These are phyloP conservation scores for Puccinia triticina DNA, from an alignment of 1,284 basidiomycete genomes.

Conservation along the genomic window DNA sequence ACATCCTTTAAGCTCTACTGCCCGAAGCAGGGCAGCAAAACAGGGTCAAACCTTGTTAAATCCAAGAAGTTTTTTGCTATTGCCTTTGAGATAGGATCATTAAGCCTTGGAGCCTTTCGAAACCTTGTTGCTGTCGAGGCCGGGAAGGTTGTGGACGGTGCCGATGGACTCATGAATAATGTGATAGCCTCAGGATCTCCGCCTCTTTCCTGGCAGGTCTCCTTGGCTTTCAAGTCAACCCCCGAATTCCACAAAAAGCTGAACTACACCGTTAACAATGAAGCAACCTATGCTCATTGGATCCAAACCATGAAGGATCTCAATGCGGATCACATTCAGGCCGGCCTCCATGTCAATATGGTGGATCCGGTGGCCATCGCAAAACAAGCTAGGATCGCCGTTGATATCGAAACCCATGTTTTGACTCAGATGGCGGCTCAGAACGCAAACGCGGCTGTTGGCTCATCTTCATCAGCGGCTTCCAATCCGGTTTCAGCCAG, in stretches of 20 bases:
- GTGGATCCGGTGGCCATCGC: not conserved
- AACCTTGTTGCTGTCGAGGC: no score
- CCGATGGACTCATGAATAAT: no score
- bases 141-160: no score
- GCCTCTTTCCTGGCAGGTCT: not conserved
- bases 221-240: not conserved
- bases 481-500: not conserved
- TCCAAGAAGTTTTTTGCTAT: no score
- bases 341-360: not conserved
- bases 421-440: not conserved
- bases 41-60: no score
- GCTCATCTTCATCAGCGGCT: not conserved
- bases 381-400: not conserved
- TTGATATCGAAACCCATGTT: not conserved
- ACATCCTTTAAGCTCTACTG: no score
- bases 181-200: not conserved
- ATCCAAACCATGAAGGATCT: no score
- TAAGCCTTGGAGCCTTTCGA: no score
- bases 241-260: not conserved
- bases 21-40: no score
- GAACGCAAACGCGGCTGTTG: no score
- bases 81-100: no score
- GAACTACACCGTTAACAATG: not conserved
- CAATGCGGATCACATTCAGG: not conserved
- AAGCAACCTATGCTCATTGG: not conserved